phyloP scores from a whole-genome alignment of 371 early-diverging fungal species.

The Zychaea mexicana region DNA sequence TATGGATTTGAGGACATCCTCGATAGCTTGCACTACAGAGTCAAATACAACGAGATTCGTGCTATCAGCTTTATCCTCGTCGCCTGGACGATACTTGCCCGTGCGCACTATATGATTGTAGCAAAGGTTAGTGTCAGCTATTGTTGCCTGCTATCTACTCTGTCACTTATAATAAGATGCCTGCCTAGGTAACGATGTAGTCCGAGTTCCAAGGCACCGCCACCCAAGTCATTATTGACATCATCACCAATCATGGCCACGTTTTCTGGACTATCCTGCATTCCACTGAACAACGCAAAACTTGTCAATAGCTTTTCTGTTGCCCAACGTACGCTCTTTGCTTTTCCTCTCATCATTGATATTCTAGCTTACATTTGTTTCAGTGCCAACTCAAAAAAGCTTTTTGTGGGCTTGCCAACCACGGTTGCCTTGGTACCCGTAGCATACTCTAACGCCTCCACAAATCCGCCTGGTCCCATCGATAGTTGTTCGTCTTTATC shows the following conservation, averaged over 20 bases:
- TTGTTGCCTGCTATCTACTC: no score
- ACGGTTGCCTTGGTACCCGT: slow-evolving; percentile 64
- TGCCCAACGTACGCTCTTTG: no score
- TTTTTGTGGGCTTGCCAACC: slow-evolving; percentile 84
- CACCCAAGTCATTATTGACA: slow-evolving; percentile 78
- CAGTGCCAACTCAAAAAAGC: slow-evolving; percentile 77
- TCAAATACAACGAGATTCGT: slow-evolving; percentile 25
- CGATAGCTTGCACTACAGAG: slow-evolving; percentile 48
- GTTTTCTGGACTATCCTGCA: slow-evolving; percentile 34
- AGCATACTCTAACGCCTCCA: slow-evolving; percentile 79
- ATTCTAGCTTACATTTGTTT: slow-evolving; percentile 61
- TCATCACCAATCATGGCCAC: slow-evolving; percentile 90
- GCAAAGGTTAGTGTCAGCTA: no score
- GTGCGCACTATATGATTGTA: slow-evolving; percentile 64
- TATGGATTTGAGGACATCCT: slow-evolving; percentile 29
- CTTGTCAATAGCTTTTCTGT: no score
- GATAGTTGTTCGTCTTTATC: slow-evolving; percentile 63
- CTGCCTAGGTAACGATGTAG: slow-evolving; percentile 70
- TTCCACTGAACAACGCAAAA: slow-evolving; percentile 25
- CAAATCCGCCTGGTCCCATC: slow-evolving; percentile 89
- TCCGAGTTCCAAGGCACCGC: slow-evolving; percentile 71
- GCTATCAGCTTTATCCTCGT: slow-evolving; percentile 49
- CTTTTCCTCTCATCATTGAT: background rate
- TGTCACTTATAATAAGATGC: no score
- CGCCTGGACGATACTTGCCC: slow-evolving; percentile 79